Evolutionary conservation across 148 eudicot genomes (phyloP).

Genomic region (Talinum fruticosum): DNA sequence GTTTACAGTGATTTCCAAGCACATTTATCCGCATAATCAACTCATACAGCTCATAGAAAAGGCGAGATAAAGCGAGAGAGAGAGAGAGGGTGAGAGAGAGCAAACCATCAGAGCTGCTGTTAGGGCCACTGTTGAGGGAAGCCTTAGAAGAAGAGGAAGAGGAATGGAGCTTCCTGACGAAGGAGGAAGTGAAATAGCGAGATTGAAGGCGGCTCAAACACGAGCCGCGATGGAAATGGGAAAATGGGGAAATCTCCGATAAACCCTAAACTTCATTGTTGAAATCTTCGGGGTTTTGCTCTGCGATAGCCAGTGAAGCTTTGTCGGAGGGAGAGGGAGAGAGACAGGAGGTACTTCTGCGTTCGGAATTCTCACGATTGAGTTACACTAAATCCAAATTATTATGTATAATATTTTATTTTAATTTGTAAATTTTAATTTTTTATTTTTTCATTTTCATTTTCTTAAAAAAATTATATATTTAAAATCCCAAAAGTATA

Average conservation of each 20-base stretch:
- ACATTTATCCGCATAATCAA: not conserved
- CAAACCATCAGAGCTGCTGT: conserved; percentile 48
- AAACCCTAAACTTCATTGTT: conserved; percentile 47
- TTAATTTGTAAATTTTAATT: no score
- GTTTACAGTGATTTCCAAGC: conserved; percentile 4
- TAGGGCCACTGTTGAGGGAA: conserved; percentile 35
- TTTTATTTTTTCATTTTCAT: not conserved
- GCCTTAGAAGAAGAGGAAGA: conserved; percentile 39
- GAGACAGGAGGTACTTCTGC: not conserved
- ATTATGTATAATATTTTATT: no score
- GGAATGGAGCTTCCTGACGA: conserved; percentile 33
- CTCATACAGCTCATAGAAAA: not conserved
- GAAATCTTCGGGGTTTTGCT: not conserved
- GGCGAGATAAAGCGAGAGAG: no score
- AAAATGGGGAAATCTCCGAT: conserved; percentile 28
- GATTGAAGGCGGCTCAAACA: conserved; percentile 21
- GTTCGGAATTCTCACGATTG: no score
- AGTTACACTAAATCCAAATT: no score
- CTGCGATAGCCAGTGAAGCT: not conserved
- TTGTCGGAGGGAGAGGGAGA: not conserved
- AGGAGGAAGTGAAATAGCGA: conserved; percentile 32
- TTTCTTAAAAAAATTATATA: no score
- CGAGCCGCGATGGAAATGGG: conserved; percentile 7
- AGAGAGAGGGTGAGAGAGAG: not conserved
- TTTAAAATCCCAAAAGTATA: no score